Conservation (phyloP, 2,329 filamentous ascomycete genomes). For the Colletotrichum caudatum region DNA sequence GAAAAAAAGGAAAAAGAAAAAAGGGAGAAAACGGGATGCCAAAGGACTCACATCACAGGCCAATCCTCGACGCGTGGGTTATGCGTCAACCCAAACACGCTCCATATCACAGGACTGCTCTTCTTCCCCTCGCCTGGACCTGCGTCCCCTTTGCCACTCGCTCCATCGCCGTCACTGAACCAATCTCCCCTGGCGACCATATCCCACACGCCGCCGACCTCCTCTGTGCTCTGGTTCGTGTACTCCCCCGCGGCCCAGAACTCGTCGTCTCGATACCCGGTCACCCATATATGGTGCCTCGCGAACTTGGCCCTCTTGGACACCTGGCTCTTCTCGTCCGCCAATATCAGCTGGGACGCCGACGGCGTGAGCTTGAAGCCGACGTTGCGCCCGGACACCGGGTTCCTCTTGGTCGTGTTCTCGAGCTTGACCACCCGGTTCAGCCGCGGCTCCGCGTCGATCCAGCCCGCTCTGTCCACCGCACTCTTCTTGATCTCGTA, state of each 20-base stretch:
- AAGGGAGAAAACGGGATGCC: not conserved
- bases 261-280: slow-evolving; percentile 62
- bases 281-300: slow-evolving; percentile 62
- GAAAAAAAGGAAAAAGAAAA: too few relatives aligned
- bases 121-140: slow-evolving; percentile 36
- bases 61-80: slow-evolving; percentile 63
- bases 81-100: slow-evolving; percentile 62
- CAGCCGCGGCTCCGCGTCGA: slow-evolving; percentile 65
- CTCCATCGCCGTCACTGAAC: slow-evolving; percentile 50
- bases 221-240: slow-evolving; percentile 61
- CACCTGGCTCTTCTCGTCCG: slow-evolving; percentile 58
- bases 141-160: not conserved
- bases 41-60: slow-evolving; percentile 62
- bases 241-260: slow-evolving; percentile 64
- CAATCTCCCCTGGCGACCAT: slow-evolving; percentile 62
- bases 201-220: slow-evolving; percentile 58
- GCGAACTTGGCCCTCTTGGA: slow-evolving; percentile 59
- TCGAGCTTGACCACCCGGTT: slow-evolving; percentile 65
- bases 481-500: slow-evolving; percentile 66
- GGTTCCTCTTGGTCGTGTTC: slow-evolving; percentile 59
- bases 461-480: slow-evolving; percentile 59
- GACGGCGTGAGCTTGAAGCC: slow-evolving; percentile 63
- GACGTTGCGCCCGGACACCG: slow-evolving; percentile 61
- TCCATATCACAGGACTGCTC: slow-evolving; percentile 58
- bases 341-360: slow-evolving; percentile 60